Evolutionary conservation across 129 eudicot species (phyloP).

Genomic region (Escallonia rubra): DNA sequence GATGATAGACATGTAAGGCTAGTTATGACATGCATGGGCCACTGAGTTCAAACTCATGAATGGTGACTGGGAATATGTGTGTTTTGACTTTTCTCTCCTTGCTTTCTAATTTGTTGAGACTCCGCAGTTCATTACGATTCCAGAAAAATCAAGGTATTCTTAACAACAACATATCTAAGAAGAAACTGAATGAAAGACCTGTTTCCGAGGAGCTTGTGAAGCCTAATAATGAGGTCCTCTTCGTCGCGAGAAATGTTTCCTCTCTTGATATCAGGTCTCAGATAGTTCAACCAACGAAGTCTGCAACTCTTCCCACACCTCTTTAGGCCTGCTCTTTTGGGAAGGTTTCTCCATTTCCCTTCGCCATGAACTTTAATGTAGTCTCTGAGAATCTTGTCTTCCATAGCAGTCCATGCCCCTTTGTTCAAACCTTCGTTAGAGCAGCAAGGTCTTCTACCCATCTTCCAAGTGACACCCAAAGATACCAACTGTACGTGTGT

Average conservation of each 20-base stretch:
- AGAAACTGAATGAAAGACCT: slow-evolving; percentile 7
- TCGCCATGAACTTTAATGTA: slow-evolving; percentile 24
- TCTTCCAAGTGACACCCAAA: neutral
- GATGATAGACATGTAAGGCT: no score
- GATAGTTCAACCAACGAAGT: slow-evolving; percentile 28
- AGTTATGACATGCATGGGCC: no score
- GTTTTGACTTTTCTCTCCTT: no score
- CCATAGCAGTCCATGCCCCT: slow-evolving; percentile 29
- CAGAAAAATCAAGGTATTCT: no score
- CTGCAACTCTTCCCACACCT: slow-evolving; percentile 34
- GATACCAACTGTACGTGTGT: neutral
- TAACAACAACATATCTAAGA: neutral
- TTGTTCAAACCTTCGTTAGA: slow-evolving; percentile 19
- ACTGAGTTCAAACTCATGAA: no score
- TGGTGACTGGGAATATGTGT: no score
- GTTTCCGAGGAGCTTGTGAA: slow-evolving; percentile 28
- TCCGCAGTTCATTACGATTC: no score
- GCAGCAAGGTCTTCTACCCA: slow-evolving; percentile 32
- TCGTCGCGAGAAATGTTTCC: slow-evolving; percentile 21
- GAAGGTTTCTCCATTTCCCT: slow-evolving; percentile 32
- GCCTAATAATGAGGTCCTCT: slow-evolving; percentile 28
- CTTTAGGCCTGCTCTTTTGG: slow-evolving; percentile 24
- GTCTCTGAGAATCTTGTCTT: slow-evolving; percentile 21
- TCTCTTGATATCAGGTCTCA: slow-evolving; percentile 28
- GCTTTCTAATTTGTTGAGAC: no score